Evolutionary conservation across 352 stramenopile genomes (phyloP).

Genomic region (Pythium plurisporium): DNA sequence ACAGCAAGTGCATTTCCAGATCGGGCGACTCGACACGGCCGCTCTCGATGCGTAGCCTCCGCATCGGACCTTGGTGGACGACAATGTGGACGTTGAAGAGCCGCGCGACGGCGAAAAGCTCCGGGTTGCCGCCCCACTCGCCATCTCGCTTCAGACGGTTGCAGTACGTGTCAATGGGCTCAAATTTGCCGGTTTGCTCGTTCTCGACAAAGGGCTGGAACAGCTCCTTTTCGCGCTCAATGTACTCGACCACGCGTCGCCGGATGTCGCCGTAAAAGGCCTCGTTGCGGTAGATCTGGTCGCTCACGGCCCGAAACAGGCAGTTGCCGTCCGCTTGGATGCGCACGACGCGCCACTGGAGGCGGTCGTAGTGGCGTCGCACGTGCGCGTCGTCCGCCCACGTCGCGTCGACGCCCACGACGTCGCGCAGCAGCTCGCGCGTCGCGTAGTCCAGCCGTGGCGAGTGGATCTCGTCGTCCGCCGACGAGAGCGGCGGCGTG

Average conservation of each 20-base stretch:
- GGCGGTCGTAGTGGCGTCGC: conserved; percentile 1
- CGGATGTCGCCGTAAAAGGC: conserved; percentile 55
- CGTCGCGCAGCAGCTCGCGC: conserved; percentile 14
- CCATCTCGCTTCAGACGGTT: conserved; percentile 66
- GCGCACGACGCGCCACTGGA: conserved; percentile 20
- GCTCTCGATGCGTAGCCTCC: conserved; percentile 62
- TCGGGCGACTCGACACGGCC: conserved; percentile 29
- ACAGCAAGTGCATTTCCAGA: conserved; percentile 50
- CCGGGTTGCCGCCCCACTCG: conserved; percentile 78
- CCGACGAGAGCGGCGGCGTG: not conserved
- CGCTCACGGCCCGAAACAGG: conserved; percentile 69
- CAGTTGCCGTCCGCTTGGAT: conserved; percentile 80
- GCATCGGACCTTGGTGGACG: conserved; percentile 59
- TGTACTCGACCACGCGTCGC: conserved; percentile 61
- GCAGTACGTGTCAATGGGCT: conserved; percentile 48
- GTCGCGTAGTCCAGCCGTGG: conserved; percentile 13
- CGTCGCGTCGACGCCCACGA: conserved; percentile 24
- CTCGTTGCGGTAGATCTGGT: conserved; percentile 74
- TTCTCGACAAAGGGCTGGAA: conserved; percentile 87
- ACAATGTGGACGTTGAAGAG: conserved; percentile 74
- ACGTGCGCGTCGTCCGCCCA: conserved; percentile 27
- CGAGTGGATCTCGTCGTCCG: conserved; percentile 7
- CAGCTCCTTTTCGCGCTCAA: conserved; percentile 54
- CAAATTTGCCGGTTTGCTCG: conserved; percentile 61
- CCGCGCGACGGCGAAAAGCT: conserved; percentile 66